phyloP scores from a whole-genome alignment of 768 basidiomycete species.

The Xerocomus brunneocitrinus region DNA sequence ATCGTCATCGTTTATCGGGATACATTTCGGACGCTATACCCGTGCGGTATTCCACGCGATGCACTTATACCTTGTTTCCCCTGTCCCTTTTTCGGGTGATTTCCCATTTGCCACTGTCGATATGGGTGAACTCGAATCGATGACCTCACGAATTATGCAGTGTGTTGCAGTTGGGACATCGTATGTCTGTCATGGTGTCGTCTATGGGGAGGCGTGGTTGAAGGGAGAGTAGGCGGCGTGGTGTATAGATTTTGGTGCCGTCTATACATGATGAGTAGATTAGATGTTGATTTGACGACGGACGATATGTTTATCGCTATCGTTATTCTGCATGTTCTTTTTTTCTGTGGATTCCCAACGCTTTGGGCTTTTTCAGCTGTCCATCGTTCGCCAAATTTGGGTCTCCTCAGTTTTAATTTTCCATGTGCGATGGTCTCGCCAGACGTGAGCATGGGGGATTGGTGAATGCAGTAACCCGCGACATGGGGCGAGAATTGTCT shows the following conservation, averaged over 20 bases:
- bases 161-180: slow-evolving; percentile 4
- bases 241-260: neutral
- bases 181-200: neutral
- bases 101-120: neutral
- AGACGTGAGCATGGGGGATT: no score
- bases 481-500: no score
- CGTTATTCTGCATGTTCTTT: neutral
- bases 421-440: no score
- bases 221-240: neutral
- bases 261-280: neutral
- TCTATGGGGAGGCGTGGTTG: neutral
- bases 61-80: neutral
- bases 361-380: no score
- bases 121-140: slow-evolving; percentile 2
- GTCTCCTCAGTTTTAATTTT: no score
- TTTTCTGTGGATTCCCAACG: no score
- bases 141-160: neutral
- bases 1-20: neutral
- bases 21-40: slow-evolving; percentile 4
- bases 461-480: no score
- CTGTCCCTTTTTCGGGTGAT: neutral
- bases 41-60: neutral
- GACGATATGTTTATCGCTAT: neutral
- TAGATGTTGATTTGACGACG: neutral
- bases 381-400: no score